Base-by-base conservation (phyloP, 202 grass and related monocot genomes). In the Brachypodium distachyon region DNA sequence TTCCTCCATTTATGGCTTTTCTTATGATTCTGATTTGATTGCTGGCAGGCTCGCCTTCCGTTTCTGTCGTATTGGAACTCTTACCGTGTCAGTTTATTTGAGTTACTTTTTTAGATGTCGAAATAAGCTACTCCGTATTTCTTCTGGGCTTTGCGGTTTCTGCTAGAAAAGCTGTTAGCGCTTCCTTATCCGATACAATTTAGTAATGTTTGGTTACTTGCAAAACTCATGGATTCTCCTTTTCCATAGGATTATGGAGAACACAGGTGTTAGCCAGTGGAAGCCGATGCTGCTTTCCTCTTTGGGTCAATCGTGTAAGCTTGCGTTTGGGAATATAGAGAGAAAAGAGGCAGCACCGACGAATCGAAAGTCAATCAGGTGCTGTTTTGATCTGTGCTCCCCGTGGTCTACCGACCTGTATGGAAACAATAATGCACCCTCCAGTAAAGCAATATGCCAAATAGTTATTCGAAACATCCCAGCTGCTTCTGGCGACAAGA, bases 171-270 rank as follows among this genome's bases (percentile, higher is more conserved):
- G 21, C n/a, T 47, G 3, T 10, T 42, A 17, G 40, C 6, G 29
- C 34, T 49, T 40, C 19, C 12, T 47, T 27, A 12, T 75, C 19
- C 12, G 48, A 54, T 73, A 56, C 72, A 52, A 26, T 78, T 78
- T 8, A 25, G 17, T 52, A 82, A 51, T 55, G 60, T 74, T 82
- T 62, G 32, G 79, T 78, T 79, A 47, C 70, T 12, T 84, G 67
- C 68, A 22, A 68, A 87, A 83, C 80, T 79, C 85, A 88, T 55
- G 75, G 61, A 80, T 83, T 88, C 85, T 78, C 73, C 74, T 83
- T 83, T 74, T 70, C 75, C 86, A 88, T 88, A 88, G 81, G 86
- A 88, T 80, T 88, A 80, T 88, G 80, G 86, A 84, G 81, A 88
- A 84, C 74, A 80, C 86, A 84, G 69, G 75, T 83, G 67, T 83